phyloP scores from a whole-genome alignment of 148 eudicot species.

The Rheum nobile region DNA sequence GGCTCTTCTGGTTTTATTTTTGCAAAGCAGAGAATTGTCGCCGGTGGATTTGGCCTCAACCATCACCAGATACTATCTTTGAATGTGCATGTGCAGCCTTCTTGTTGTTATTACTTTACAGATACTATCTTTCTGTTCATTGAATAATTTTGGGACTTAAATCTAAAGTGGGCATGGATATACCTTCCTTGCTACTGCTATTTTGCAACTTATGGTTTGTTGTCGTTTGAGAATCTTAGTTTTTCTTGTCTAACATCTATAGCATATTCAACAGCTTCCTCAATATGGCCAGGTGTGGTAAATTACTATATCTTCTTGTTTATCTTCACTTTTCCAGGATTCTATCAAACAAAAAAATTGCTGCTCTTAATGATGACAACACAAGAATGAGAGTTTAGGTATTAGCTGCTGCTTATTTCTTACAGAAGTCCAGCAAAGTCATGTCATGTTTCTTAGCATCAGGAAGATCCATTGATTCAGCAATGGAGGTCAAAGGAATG shows the following conservation, averaged over 20 bases:
- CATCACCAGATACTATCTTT: too few relatives aligned
- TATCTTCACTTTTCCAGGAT: constrained; percentile 28
- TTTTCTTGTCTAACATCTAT: constrained; percentile 30
- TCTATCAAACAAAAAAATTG: constrained; percentile 34
- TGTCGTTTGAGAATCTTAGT: neutral
- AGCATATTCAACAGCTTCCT: constrained; percentile 72
- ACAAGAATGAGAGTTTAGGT: constrained; percentile 58
- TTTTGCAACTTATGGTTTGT: neutral
- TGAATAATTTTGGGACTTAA: neutral
- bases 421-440: neutral
- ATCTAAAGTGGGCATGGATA: neutral
- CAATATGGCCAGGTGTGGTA: constrained; percentile 29
- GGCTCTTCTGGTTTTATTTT: too few relatives aligned
- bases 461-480: too few relatives aligned
- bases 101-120: neutral
- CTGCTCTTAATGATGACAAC: constrained; percentile 34
- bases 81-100: neutral
- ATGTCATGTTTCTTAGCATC: too few relatives aligned
- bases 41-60: too few relatives aligned
- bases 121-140: neutral
- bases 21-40: too few relatives aligned
- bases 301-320: neutral
- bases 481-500: too few relatives aligned
- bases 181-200: neutral
- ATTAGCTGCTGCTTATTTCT: constrained; percentile 12